phyloP scores from a whole-genome alignment of 2,329 filamentous ascomycete species.

The Pseudocercospora cruenta region DNA sequence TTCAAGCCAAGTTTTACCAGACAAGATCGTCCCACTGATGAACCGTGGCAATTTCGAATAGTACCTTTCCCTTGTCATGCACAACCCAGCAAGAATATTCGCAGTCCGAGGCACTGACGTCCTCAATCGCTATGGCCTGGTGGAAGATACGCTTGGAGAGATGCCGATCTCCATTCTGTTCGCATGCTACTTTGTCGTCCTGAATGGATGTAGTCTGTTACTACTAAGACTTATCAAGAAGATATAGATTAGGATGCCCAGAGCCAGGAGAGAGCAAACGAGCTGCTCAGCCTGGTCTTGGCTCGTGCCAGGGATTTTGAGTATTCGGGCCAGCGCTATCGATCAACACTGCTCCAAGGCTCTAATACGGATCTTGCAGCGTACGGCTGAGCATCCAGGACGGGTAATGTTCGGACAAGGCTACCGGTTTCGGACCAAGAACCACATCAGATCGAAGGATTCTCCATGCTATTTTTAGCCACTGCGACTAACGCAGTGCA shows the following conservation, averaged over 20 bases:
- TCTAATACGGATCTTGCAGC: not conserved
- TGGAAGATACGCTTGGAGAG: not conserved
- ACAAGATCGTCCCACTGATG: no score
- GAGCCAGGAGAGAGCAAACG: not conserved
- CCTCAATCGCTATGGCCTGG: not conserved
- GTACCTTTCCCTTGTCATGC: not conserved
- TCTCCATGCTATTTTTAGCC: not conserved
- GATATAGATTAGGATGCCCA: not conserved
- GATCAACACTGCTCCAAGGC: not conserved
- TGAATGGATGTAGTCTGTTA: not conserved
- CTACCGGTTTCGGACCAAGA: not conserved
- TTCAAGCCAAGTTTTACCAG: no score
- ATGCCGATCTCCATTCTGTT: not conserved
- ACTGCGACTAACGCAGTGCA: not conserved
- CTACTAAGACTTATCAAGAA: not conserved
- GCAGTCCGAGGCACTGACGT: not conserved
- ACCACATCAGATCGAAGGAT: not conserved
- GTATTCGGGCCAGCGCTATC: not conserved
- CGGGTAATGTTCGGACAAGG: not conserved
- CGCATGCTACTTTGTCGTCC: not conserved
- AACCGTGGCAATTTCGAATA: no score
- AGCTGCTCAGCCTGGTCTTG: not conserved
- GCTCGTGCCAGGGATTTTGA: not conserved
- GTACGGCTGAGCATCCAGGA: not conserved
- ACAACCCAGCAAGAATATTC: not conserved